Base-by-base conservation (phyloP, 306 rosid species). In the Lathyrus sativus region DNA sequence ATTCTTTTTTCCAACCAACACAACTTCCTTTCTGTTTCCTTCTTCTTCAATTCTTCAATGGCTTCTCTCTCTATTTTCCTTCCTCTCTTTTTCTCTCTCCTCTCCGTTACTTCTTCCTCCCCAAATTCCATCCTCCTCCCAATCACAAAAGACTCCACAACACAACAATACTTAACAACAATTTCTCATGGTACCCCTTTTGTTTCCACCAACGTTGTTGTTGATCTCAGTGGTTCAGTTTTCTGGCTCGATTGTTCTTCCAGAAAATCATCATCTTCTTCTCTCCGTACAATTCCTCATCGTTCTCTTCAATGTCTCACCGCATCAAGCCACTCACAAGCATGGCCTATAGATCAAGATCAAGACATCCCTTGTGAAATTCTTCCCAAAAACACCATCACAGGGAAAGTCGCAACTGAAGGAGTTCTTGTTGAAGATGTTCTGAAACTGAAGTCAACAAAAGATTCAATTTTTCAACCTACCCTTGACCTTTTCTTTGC, bases 301-400 rank as follows among this genome's bases (percentile, higher is more conserved):
- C 83, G 85, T 13, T 92, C 98, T 0, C 62, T 89, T 49, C 77
- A 80, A 0, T 92, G 98, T 83, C 65, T 79, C n/a, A 65, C 86
- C 0, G 91, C 88, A 0, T 71, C 78, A 48, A 28, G 69, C 43
- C 76, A 46, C 6, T 59, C 68, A n/a, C 80, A 44, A 12, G 28
- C 72, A 17, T 76, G 81, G 81, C 31, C 59, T 28, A 7, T 51
- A 26, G 62, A 70, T 24, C 72, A 68, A 26, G 54, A 24, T 5
- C 72, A 65, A 33, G 37, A 24, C 7, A 73, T 62, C 9, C 64
- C 71, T 11, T 91, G 95, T 42, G 62, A 70, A 7, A 26, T 80
- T 54, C 19, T 71, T n/a, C 0, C 81, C 0, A 69, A 71, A 43
- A 89, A 89, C 77, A 67, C 56, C 12, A 9, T 89, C 73, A 73